A percentile compares a stretch with the other conserved stretches of the same genome.
phyloP scores from a whole-genome alignment of 2,329 filamentous ascomycete species.

The Pseudopyrenochaeta lycopersici region DNA sequence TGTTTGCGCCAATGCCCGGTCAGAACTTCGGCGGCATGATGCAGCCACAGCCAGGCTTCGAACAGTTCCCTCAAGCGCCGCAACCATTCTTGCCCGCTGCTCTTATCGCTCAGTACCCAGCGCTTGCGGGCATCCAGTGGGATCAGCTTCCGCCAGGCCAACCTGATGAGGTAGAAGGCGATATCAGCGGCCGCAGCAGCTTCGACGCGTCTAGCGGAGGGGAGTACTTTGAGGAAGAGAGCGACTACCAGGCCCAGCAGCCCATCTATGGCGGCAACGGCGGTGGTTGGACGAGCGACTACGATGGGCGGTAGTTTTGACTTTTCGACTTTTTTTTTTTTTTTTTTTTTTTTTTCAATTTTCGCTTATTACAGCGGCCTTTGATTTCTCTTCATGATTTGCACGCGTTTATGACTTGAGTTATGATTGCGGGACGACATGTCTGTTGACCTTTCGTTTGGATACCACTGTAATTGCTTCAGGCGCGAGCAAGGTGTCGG shows the following conservation, averaged over 20 bases:
- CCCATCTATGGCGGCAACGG: conserved; percentile 38
- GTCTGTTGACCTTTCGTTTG: conserved; percentile 6
- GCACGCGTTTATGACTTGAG: conserved; percentile 13
- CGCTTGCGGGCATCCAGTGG: conserved; percentile 91
- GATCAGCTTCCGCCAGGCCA: conserved; percentile 72
- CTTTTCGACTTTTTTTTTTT: neutral
- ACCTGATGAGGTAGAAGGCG: conserved; percentile 64
- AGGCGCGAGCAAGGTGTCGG: conserved; percentile 8
- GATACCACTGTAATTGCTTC: conserved; percentile 29
- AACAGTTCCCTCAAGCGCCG: conserved; percentile 36
- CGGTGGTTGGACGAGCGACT: conserved; percentile 48
- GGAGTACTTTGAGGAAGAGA: conserved; percentile 77
- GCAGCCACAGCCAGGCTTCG: conserved; percentile 45
- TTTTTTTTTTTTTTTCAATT: neutral
- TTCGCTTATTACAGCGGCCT: neutral
- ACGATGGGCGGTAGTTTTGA: conserved; percentile 16
- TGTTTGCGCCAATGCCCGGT: conserved; percentile 41
- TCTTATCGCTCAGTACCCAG: conserved; percentile 89
- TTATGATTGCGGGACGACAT: conserved; percentile 1
- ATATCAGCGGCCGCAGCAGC: conserved; percentile 79
- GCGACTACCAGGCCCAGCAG: conserved; percentile 55
- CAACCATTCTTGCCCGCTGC: conserved; percentile 77
- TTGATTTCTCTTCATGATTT: conserved; percentile 1
- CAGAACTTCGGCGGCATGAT: conserved; percentile 46
- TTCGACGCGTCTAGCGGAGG: conserved; percentile 76